These are phyloP conservation scores for Candida ficus DNA, from an alignment of 805 yeast species.

Conservation along the genomic window DNA sequence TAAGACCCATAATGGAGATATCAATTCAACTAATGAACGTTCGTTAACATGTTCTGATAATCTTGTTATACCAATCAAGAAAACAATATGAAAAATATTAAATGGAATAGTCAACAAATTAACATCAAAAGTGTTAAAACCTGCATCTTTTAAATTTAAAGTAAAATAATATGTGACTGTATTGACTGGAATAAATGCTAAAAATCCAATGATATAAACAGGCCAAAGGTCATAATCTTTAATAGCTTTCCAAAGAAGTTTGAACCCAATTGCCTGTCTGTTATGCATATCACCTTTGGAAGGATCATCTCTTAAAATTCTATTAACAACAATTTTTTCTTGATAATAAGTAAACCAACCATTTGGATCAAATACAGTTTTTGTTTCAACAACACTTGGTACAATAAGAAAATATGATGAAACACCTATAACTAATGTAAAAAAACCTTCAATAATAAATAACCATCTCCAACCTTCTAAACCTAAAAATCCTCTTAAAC, in stretches of 20 bases:
- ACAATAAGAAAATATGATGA: conserved; percentile 46
- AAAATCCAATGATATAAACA: conserved; percentile 42
- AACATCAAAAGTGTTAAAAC: conserved; percentile 46
- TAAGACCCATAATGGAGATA: conserved; percentile 30
- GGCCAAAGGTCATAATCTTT: conserved; percentile 56
- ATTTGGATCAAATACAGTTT: conserved; percentile 38
- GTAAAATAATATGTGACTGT: conserved; percentile 38
- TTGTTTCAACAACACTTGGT: conserved; percentile 52
- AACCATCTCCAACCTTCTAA: conserved; percentile 63
- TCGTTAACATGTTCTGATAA: conserved; percentile 26
- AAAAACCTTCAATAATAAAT: conserved; percentile 57
- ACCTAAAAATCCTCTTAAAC: conserved; percentile 42
- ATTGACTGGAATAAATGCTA: conserved; percentile 33
- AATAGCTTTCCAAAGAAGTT: conserved; percentile 35
- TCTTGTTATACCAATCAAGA: conserved; percentile 33
- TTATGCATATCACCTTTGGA: conserved; percentile 62
- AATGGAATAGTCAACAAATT: conserved; percentile 50
- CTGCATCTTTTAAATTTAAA: conserved; percentile 40
- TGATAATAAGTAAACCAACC: conserved; percentile 53
- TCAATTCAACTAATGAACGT: conserved; percentile 21
- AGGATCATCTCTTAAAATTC: conserved; percentile 61
- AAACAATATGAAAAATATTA: conserved; percentile 33
- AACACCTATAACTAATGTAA: conserved; percentile 52
- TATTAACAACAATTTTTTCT: conserved; percentile 52
- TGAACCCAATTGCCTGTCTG: conserved; percentile 43